Base-by-base conservation (phyloP, 495 filamentous ascomycete genomes). In the Trichocladium antarcticum region DNA sequence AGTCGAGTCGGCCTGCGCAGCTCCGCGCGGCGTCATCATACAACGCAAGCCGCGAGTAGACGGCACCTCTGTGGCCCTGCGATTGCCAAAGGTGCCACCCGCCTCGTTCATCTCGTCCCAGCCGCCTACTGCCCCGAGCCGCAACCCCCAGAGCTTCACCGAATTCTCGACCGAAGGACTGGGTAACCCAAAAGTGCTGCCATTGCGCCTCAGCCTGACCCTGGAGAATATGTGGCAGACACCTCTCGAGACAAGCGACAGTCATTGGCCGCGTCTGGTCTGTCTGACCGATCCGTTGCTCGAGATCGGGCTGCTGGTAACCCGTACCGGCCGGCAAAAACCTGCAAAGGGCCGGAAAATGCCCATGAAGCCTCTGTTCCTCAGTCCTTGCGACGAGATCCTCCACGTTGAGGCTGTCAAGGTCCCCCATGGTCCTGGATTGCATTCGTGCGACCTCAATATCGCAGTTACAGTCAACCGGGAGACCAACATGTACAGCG, bases 241-340 rank as follows among this genome's bases (percentile, higher is more conserved):
- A 3, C 65, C 69, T 4, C 52, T 74, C 37, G 65, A 70, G 34
- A 65, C 67, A 20, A 67, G 53, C 31, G 75, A 74, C 45, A 69
- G 78, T 22, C 76, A 82, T 35, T 78, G 87, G 59, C 90, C 90
- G 3, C 75, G 84, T 24, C 69, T 95, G 1, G 93, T 89, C 49
- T 85, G 84, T 28, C 73, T 98, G 20, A 93, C 82, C 6, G 84
- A 95, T 61, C 92, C 92, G 27, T 69, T 96, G 49, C 72, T 87
- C 2, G 88, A 96, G 57, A 75, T 95, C 63, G 92, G 90, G 1
- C 60, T 89, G 37, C 81, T 96, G 32, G 82, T 95, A 12, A 79
- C 81, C 0, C 57, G 65, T 9, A 55, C 60, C 9, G 70, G 68
- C 16, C 58, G 45, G 16, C 42, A 59, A 38, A 50, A 49, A 9